Conservation (phyloP, 2,329 filamentous ascomycete species). For the Trematosphaeria pertusa region DNA sequence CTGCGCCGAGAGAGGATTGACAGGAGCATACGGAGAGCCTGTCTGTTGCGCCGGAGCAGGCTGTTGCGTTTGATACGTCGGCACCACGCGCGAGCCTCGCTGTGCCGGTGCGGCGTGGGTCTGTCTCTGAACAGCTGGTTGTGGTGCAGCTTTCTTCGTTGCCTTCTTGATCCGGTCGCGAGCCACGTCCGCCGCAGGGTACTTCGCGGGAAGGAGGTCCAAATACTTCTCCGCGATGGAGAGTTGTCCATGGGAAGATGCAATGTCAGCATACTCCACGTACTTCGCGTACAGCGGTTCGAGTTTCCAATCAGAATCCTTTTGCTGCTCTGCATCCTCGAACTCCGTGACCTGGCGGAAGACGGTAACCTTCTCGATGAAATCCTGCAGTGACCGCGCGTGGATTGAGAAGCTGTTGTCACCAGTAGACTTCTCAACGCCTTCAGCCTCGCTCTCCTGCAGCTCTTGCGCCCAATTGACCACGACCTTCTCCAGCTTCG, state of each 20-base stretch:
- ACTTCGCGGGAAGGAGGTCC: conserved; percentile 80
- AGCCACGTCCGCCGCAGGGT: conserved; percentile 86
- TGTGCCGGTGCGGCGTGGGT: conserved; percentile 45
- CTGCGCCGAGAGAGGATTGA: conserved; percentile 38
- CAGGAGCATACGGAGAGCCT: conserved; percentile 44
- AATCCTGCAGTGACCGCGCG: conserved; percentile 83
- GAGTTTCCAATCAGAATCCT: conserved; percentile 86
- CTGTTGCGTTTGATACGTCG: conserved; percentile 42
- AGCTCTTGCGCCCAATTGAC: conserved; percentile 92
- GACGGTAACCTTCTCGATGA: conserved; percentile 97
- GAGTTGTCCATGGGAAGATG: conserved; percentile 87
- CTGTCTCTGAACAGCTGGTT: conserved; percentile 50
- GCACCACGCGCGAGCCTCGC: conserved; percentile 45
- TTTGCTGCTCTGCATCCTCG: conserved; percentile 74
- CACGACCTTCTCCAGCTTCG: conserved; percentile 96
- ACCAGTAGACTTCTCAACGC: conserved; percentile 70
- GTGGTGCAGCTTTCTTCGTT: conserved; percentile 67
- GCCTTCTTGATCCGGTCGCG: conserved; percentile 85
- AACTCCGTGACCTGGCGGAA: conserved; percentile 96
- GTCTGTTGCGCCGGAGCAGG: conserved; percentile 32
- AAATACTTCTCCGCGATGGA: conserved; percentile 90
- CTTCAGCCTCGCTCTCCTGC: conserved; percentile 79
- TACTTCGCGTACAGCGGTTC: conserved; percentile 91
- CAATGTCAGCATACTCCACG: conserved; percentile 93
- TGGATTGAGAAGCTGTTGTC: conserved; percentile 93